phyloP scores from a whole-genome alignment of 805 yeast genomes.

The Barnettozyma populi region DNA sequence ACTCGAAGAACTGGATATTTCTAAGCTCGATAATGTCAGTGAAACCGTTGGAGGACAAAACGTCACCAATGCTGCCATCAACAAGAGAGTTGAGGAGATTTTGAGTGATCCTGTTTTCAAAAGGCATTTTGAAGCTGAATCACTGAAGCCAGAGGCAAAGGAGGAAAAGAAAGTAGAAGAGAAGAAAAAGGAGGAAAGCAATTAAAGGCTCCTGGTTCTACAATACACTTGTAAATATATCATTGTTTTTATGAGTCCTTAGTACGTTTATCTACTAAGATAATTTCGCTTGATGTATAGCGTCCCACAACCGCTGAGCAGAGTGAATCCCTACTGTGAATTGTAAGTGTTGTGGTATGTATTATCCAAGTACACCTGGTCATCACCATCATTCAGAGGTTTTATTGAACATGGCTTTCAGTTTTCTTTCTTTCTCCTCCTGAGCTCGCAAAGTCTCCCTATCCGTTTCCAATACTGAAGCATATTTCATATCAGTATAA shows the following conservation, averaged over 20 bases:
- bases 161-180: slow-evolving; percentile 3
- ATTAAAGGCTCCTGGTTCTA: background rate
- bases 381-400: background rate
- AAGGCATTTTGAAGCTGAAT: slow-evolving; percentile 31
- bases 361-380: background rate
- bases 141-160: background rate
- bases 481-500: slow-evolving; percentile 17
- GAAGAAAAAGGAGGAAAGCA: slow-evolving; percentile 10
- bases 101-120: slow-evolving; percentile 68
- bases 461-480: slow-evolving; percentile 8
- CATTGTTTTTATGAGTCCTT: background rate
- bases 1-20: slow-evolving; percentile 29
- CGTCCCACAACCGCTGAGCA: no score
- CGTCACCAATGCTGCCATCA: slow-evolving; percentile 16
- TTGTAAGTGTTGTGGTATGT: background rate
- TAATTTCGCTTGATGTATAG: no score
- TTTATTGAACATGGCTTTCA: slow-evolving; percentile 35
- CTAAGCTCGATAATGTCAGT: slow-evolving; percentile 8
- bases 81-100: slow-evolving; percentile 59
- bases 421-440: slow-evolving; percentile 36
- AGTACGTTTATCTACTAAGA: background rate
- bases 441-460: slow-evolving; percentile 28
- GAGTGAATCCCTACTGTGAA: background rate
- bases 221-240: slow-evolving; percentile 1
- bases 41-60: slow-evolving; percentile 9